Percentiles rank a stretch among this genome's conserved stretches.
Conservation (phyloP, 176 grass and related monocot species). For the Rhynchospora breviuscula region DNA sequence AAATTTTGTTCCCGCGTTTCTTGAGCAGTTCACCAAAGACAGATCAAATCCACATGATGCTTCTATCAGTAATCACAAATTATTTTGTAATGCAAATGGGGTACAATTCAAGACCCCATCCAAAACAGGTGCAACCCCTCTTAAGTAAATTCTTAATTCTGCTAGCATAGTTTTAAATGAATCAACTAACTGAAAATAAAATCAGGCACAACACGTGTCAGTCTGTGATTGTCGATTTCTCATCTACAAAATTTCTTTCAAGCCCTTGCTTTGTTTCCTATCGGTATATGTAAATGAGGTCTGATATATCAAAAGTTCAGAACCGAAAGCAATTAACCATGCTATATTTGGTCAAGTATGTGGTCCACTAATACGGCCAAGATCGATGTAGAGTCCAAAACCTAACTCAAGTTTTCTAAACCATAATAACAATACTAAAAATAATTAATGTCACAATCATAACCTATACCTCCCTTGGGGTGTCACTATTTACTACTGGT, state of each 20-base stretch:
- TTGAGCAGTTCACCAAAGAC: constrained; percentile 30
- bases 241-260: background rate
- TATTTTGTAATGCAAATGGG: background rate
- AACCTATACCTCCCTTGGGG: constrained; percentile 10
- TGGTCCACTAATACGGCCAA: constrained; percentile 30
- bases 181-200: background rate
- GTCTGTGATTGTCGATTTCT: too few relatives aligned
- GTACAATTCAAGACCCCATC: background rate
- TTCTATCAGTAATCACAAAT: background rate
- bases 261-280: background rate
- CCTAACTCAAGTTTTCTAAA: constrained; percentile 25
- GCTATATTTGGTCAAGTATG: background rate
- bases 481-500: constrained; percentile 18
- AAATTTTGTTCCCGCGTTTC: constrained; percentile 24
- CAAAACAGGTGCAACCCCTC: background rate
- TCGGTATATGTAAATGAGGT: background rate
- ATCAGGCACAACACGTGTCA: background rate
- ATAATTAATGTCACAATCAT: background rate
- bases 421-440: constrained; percentile 12
- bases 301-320: background rate
- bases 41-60: constrained; percentile 9
- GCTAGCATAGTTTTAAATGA: background rate
- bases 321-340: background rate
- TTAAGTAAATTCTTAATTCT: background rate
- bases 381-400: background rate